Evolutionary conservation across 495 filamentous ascomycete species (phyloP), one percentile per base, ranked within the genome.

Genomic region (Echria macrotheca): DNA sequence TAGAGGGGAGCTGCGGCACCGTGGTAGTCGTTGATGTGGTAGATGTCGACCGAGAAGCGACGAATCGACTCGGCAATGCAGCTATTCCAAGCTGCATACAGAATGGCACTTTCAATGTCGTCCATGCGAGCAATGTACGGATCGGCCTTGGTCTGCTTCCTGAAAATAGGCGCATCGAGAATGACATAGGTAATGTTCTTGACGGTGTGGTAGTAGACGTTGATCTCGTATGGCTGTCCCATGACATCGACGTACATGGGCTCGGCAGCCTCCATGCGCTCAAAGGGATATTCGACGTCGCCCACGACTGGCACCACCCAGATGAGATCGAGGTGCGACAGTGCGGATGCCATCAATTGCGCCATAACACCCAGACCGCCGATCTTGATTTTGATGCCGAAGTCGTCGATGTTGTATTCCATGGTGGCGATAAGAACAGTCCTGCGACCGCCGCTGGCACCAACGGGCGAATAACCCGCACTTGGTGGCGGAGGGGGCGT

Each of bases 11-110:
- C 84, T 3, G 83, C 60, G 19, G 84, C 80, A 36, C 84, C 84
- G 51, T 88, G 84, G 57, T 86, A 88, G 58, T 88, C 84, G 60
- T 88, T 88, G 57, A 87, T 81, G 59, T 88, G 84, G 60, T 88
- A 88, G 11, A 88, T 52, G 56, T 87, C 82, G 42, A 84, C 69
- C 15, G 53, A 45, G 57, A 77, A 80, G 36, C 74, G 69, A 11
- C 59, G 72, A 40, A 85, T 72, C 0, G 79, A 60, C 48, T 80
- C 68, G 0, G 82, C 78, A 53, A 85, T 83, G 49, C 82, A 85
- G 47, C 78, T 73, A 47, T 86, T 86, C 82, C 82, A 86, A 0
- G 82, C 78, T 0, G 81, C 82, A 56, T 86, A 86, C 64, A 83
- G 83, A 24, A 86, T 79, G 18, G 82, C 82, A 50, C 74, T 79